Percentiles rank a stretch among this genome's conserved stretches.
Evolutionary conservation across 2,329 filamentous ascomycete species (phyloP).

Genomic region (Teratosphaeria epicoccoides): DNA sequence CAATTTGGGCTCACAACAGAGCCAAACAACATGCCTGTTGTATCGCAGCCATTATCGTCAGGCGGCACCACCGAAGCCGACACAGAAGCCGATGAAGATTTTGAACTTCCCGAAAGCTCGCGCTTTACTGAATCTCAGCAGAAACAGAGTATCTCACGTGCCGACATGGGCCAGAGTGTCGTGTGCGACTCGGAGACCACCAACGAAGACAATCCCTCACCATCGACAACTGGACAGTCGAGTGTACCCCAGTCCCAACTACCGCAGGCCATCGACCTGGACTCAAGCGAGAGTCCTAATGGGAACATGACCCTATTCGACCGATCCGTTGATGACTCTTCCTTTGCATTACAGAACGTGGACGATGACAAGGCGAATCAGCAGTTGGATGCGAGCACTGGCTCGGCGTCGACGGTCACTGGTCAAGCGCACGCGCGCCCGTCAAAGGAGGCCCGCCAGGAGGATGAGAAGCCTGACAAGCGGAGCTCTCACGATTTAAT

Average conservation of each 20-base stretch:
- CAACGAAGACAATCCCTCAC: neutral
- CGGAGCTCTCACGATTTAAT: too few species aligned
- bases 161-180: neutral
- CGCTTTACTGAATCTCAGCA: neutral
- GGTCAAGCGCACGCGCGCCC: too few species aligned
- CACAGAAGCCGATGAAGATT: neutral
- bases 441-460: too few species aligned
- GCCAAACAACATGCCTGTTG: neutral
- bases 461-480: too few species aligned
- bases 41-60: neutral
- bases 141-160: neutral
- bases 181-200: neutral
- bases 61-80: neutral
- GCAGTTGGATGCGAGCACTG: too few species aligned
- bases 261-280: slow-evolving; percentile 16
- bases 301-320: neutral
- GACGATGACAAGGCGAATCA: too few species aligned
- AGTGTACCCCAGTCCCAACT: neutral
- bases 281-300: slow-evolving; percentile 14
- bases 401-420: too few species aligned
- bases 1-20: neutral
- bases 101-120: neutral
- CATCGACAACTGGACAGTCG: too few species aligned
- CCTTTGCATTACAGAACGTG: too few species aligned
- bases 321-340: neutral